These are phyloP conservation scores for Kernera saxatilis DNA, from an alignment of 345 rosid species.

Conservation along the genomic window DNA sequence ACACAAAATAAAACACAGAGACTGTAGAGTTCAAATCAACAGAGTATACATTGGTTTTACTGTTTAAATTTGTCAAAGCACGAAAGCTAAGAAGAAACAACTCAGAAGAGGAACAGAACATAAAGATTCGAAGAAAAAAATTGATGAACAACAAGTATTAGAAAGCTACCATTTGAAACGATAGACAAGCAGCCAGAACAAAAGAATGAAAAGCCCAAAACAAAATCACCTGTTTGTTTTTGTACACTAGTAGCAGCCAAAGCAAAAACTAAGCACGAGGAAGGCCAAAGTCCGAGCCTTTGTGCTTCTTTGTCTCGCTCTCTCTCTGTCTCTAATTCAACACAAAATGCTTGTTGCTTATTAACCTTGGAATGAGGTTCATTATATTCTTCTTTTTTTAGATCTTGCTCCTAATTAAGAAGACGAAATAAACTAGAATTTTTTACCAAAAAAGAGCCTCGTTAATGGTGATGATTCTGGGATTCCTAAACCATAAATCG, in stretches of 20 bases:
- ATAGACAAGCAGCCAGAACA: not conserved
- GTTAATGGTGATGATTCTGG: conserved; percentile 28
- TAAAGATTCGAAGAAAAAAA: too few relatives aligned
- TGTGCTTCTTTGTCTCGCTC: not conserved
- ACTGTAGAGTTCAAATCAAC: not conserved
- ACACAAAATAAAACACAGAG: not conserved
- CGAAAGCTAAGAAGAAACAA: not conserved
- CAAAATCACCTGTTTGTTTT: conserved; percentile 16
- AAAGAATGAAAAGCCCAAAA: not conserved
- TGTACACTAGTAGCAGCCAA: conserved; percentile 24
- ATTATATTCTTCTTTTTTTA: conserved; percentile 27
- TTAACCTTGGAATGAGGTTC: conserved; percentile 20
- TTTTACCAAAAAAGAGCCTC: not conserved
- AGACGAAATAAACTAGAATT: not conserved
- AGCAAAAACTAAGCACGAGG: conserved; percentile 11
- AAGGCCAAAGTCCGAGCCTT: conserved; percentile 12
- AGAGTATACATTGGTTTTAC: not conserved
- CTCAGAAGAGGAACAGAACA: not conserved
- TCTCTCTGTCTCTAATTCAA: not conserved
- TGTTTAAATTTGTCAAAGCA: not conserved
- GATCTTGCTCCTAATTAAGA: conserved; percentile 18
- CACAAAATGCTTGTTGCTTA: conserved; percentile 12
- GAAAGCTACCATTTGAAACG: not conserved
- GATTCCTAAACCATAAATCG: conserved; percentile 23
- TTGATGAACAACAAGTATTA: not conserved